These are phyloP conservation scores for Phalaenopsis hybrid DNA, from an alignment of 116 monocot genomes.

Conservation along the genomic window DNA sequence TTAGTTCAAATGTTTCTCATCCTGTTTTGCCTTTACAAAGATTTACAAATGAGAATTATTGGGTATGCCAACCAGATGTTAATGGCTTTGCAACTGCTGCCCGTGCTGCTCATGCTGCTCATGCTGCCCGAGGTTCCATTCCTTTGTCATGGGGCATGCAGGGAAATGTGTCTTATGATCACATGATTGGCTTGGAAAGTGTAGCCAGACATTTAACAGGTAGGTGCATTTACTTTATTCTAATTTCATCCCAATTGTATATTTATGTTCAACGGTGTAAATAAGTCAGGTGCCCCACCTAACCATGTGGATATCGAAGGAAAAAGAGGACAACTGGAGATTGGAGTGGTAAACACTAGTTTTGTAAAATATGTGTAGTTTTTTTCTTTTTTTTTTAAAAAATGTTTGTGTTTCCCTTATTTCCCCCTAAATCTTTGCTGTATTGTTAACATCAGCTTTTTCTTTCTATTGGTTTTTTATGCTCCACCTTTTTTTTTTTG, in stretches of 20 bases:
- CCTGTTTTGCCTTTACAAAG: constrained; percentile 98
- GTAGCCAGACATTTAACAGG: constrained; percentile 10
- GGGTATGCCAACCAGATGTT: constrained; percentile 15
- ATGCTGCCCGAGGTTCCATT: constrained; percentile 9
- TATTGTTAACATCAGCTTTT: not conserved
- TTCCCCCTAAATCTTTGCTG: not conserved
- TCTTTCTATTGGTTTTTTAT: not conserved
- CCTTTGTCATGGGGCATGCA: constrained; percentile 9
- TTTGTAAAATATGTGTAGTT: not conserved
- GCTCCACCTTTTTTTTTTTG: not conserved
- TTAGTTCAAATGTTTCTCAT: constrained; percentile 49
- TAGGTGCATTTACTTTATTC: not conserved
- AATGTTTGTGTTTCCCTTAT: not conserved
- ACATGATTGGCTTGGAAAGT: not conserved
- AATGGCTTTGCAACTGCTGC: constrained; percentile 13
- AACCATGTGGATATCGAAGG: not conserved
- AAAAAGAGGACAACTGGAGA: not conserved
- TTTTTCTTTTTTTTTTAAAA: not conserved
- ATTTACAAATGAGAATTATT: constrained; percentile 63
- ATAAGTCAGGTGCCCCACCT: not conserved
- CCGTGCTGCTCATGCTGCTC: not conserved
- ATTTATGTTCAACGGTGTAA: not conserved
- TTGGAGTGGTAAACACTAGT: constrained; percentile 2
- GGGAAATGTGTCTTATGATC: constrained; percentile 7
- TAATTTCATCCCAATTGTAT: not conserved